Conservation (phyloP, 1,284 basidiomycete species). For the Abortiporus biennis region DNA sequence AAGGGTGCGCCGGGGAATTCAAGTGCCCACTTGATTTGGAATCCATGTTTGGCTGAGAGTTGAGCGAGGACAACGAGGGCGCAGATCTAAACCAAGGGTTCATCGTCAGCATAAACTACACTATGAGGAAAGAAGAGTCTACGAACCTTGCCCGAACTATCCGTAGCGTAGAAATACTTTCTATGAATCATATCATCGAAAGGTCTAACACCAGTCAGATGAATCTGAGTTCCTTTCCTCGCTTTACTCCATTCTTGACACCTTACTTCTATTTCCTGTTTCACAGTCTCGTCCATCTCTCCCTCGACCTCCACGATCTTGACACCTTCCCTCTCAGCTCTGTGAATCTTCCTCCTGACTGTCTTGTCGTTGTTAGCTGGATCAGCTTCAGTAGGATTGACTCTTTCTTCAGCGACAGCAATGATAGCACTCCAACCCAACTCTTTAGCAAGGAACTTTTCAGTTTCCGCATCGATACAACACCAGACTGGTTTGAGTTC, state of each 20-base stretch:
- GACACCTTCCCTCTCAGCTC: slow-evolving; percentile 42
- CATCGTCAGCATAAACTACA: neutral
- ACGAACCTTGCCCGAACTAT: slow-evolving; percentile 33
- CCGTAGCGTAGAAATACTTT: slow-evolving; percentile 45
- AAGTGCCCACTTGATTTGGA: slow-evolving; percentile 55
- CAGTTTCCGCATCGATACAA: slow-evolving; percentile 37
- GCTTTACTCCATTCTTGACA: slow-evolving; percentile 41
- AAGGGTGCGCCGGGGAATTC: slow-evolving; percentile 49
- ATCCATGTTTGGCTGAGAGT: slow-evolving; percentile 42
- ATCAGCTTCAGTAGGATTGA: slow-evolving; percentile 36
- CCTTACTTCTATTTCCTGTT: slow-evolving; percentile 31
- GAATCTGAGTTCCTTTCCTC: slow-evolving; percentile 47
- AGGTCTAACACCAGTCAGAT: slow-evolving; percentile 46
- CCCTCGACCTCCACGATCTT: slow-evolving; percentile 32
- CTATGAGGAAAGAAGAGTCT: neutral
- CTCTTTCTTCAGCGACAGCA: slow-evolving; percentile 45
- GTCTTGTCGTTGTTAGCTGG: slow-evolving; percentile 36
- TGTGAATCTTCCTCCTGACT: slow-evolving; percentile 39
- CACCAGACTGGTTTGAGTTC: slow-evolving; percentile 48
- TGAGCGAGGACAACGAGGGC: slow-evolving; percentile 49
- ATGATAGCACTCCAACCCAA: slow-evolving; percentile 45
- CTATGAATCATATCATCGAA: slow-evolving; percentile 48
- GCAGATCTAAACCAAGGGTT: slow-evolving; percentile 21
- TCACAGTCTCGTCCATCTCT: slow-evolving; percentile 34
- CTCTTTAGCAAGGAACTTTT: slow-evolving; percentile 38